Percentiles rank a stretch among this genome's conserved stretches.
Conservation (phyloP, 1,284 basidiomycete species). For the Mycena sp. region DNA sequence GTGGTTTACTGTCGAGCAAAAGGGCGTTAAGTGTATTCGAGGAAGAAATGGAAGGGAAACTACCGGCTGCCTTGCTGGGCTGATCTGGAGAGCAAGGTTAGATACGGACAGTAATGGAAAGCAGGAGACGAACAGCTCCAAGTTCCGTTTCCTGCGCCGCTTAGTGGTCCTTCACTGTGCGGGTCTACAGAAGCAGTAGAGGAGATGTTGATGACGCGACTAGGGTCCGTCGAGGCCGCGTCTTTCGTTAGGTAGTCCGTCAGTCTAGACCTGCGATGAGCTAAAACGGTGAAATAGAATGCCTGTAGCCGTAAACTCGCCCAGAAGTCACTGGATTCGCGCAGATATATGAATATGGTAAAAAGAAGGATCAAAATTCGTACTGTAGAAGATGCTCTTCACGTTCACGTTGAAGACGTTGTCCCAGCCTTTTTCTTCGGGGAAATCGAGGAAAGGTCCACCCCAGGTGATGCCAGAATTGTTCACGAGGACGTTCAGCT, state of each 20-base stretch:
- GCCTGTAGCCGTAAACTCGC: slow-evolving; percentile 46
- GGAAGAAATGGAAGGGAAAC: background rate
- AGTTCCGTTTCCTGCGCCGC: slow-evolving; percentile 70
- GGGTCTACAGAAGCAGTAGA: slow-evolving; percentile 75
- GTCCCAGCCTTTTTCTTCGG: slow-evolving; percentile 88
- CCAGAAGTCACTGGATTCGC: slow-evolving; percentile 67
- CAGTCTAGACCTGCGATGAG: slow-evolving; percentile 52
- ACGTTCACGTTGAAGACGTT: slow-evolving; percentile 82
- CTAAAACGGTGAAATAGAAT: background rate
- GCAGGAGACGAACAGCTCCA: slow-evolving; percentile 76
- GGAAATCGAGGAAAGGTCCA: slow-evolving; percentile 76
- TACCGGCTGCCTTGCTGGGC: slow-evolving; percentile 82
- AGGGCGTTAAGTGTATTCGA: background rate
- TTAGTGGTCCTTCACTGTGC: slow-evolving; percentile 59
- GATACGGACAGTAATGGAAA: slow-evolving; percentile 2
- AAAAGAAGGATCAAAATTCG: slow-evolving; percentile 37
- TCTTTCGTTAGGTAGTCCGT: slow-evolving; percentile 74
- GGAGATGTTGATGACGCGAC: slow-evolving; percentile 84
- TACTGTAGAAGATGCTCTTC: slow-evolving; percentile 84
- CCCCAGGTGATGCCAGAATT: slow-evolving; percentile 88
- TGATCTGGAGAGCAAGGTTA: slow-evolving; percentile 57
- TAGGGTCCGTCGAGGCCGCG: slow-evolving; percentile 73
- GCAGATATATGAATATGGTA: too few relatives aligned
- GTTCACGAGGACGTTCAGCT: slow-evolving; percentile 83
- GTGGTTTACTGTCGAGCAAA: slow-evolving; percentile 68